These are phyloP conservation scores for Penicillium sp. DNA, from an alignment of 2,329 filamentous ascomycete species.

Conservation along the genomic window DNA sequence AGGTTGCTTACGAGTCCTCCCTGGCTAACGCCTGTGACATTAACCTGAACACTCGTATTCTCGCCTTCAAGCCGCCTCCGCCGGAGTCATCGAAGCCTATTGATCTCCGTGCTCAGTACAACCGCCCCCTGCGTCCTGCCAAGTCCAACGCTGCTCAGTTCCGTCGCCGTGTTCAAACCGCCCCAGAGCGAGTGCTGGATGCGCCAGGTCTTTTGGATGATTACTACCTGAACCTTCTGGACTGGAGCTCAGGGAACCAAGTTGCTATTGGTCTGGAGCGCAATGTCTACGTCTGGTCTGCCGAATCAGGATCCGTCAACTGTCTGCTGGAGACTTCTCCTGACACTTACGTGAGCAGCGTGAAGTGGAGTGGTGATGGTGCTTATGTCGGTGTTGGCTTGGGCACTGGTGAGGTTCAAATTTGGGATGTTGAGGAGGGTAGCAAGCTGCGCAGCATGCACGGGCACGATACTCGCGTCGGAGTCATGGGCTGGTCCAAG, in stretches of 20 bases:
- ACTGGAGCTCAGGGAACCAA: conserved; percentile 98
- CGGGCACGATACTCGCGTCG: conserved; percentile 92
- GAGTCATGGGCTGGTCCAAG: conserved; percentile 99
- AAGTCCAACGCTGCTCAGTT: conserved; percentile 77
- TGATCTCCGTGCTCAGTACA: conserved; percentile 96
- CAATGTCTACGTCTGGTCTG: conserved; percentile 98
- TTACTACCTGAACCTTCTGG: conserved; percentile 97
- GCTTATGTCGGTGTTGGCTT: conserved; percentile 95
- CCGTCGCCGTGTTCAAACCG: conserved; percentile 87
- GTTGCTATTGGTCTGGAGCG: conserved; percentile 97
- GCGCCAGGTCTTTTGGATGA: conserved; percentile 95
- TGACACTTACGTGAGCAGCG: conserved; percentile 95
- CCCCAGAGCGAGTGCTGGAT: conserved; percentile 93
- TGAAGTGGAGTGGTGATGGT: conserved; percentile 98
- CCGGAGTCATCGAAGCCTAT: conserved; percentile 98
- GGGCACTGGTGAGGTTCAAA: conserved; percentile 94
- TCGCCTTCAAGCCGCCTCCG: conserved; percentile 97
- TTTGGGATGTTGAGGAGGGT: conserved; percentile 96
- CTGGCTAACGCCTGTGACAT: conserved; percentile 90
- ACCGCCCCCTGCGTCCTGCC: conserved; percentile 83
- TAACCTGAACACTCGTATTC: conserved; percentile 88
- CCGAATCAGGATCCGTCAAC: conserved; percentile 85
- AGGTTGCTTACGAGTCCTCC: conserved; percentile 87
- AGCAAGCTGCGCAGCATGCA: conserved; percentile 98
- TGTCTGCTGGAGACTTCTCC: conserved; percentile 82